phyloP scores from a whole-genome alignment of 225 moss, liverwort and hornwort genomes.

The Pleurozium schreberi region DNA sequence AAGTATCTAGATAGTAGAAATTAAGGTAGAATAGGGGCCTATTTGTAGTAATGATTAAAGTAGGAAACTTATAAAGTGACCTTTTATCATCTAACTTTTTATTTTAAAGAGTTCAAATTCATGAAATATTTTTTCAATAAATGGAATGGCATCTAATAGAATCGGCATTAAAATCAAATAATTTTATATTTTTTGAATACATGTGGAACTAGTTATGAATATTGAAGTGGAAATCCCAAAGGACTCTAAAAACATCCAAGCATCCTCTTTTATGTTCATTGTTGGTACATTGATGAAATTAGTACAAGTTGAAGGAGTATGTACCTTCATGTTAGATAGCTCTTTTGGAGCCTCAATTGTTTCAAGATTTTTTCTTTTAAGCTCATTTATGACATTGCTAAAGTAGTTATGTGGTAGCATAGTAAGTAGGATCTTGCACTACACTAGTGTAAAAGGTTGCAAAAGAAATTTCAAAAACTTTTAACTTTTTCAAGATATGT shows the following conservation, averaged over 20 bases:
- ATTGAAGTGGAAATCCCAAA: background rate
- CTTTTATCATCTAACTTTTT: background rate
- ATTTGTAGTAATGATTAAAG: background rate
- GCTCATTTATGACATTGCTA: too few species aligned
- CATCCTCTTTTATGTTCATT: background rate
- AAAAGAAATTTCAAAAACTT: too few species aligned
- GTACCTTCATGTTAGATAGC: background rate
- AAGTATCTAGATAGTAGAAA: background rate
- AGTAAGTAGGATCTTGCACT: too few species aligned
- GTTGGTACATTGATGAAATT: background rate
- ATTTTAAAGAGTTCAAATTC: background rate
- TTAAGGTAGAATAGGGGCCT: background rate
- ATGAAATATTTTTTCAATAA: background rate
- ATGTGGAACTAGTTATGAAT: background rate
- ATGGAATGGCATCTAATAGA: background rate
- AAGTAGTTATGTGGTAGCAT: too few species aligned
- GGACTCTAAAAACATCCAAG: background rate
- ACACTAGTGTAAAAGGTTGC: too few species aligned
- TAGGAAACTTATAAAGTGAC: background rate
- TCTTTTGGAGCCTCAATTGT: background rate
- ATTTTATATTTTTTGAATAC: background rate
- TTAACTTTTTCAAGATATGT: too few species aligned
- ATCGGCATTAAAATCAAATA: background rate
- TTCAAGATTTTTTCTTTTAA: too few species aligned
- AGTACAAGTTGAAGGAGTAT: background rate